Base-by-base conservation (phyloP, 2,329 filamentous ascomycete genomes). In the Aspergillus spinulosporus region DNA sequence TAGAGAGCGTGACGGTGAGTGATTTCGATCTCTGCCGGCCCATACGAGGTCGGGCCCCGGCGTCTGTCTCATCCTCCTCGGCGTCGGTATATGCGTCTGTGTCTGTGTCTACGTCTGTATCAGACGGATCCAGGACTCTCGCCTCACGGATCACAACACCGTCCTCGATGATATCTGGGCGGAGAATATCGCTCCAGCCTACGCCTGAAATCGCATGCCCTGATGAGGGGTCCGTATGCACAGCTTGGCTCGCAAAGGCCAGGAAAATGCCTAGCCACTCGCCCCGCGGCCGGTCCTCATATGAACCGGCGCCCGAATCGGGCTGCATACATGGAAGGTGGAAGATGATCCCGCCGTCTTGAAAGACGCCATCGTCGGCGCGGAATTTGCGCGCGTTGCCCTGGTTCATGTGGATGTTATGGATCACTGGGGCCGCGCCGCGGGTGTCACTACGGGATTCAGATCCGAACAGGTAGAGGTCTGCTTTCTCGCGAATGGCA, bases 341-440 rank as follows among this genome's bases (percentile, higher is more conserved):
- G 36, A 65, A 49, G 5, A 65, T 6, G 36, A 65, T 43, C 5
- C 56, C 62, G 3, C 63, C 63, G 53, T 65, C 63, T 36, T 62
- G 57, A 34, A 57, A 65, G 2, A 61, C 46, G 2, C 62, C 61
- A 14, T 64, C 58, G 21, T 63, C 61, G 2, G 1, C 3, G 9
- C 37, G 37, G 12, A 44, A 64, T 9, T 51, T 15, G 21, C 15
- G 11, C 8, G 43, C 29, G 6, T 57, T 65, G 28, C 63, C 63
- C 46, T 65, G 63, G 37, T 65, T 64, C 63, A 64, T 64, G 48
- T 65, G 63, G 3, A 64, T 37, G 45, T 65, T 58, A 9, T 64
- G 63, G 11, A 65, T 63, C 2, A 53, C 57, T 8, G 32, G 21
- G 21, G 21, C 21, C 21, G 21, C 21, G 21, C 21, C 9, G 11